These are phyloP conservation scores for Neocucurbitaria cava DNA, from an alignment of 2,329 filamentous ascomycete genomes.

Conservation along the genomic window DNA sequence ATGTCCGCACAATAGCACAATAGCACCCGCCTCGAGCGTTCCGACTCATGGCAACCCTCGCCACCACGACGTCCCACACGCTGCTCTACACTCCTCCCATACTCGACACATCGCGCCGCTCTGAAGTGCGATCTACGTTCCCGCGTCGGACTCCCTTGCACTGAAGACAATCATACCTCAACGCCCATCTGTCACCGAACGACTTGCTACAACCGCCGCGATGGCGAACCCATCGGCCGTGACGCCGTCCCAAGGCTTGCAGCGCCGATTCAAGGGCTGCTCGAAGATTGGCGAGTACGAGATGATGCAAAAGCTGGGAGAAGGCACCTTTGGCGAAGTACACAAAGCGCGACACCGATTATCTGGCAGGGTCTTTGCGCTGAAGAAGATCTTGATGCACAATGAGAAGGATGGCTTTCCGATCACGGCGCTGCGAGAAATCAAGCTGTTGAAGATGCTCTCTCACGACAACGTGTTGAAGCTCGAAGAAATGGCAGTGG, in stretches of 20 bases:
- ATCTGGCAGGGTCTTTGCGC: slow-evolving; percentile 77
- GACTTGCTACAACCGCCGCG: slow-evolving; percentile 1
- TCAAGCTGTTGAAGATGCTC: slow-evolving; percentile 96
- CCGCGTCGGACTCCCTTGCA: slow-evolving; percentile 26
- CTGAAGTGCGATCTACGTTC: slow-evolving; percentile 7
- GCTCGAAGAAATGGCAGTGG: slow-evolving; percentile 95
- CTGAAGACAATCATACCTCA: neutral
- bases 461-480: slow-evolving; percentile 86
- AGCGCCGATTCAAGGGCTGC: slow-evolving; percentile 78
- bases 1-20: slow-evolving; percentile 26
- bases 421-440: slow-evolving; percentile 96
- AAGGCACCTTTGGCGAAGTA: slow-evolving; percentile 96
- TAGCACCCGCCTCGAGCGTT: slow-evolving; percentile 17
- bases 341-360: slow-evolving; percentile 83
- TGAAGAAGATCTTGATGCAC: slow-evolving; percentile 99
- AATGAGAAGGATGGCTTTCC: slow-evolving; percentile 99
- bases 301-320: slow-evolving; percentile 82
- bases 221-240: slow-evolving; percentile 30
- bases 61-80: slow-evolving; percentile 15
- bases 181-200: neutral
- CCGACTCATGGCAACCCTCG: slow-evolving; percentile 31
- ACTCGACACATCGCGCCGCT: slow-evolving; percentile 18
- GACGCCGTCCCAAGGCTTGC: slow-evolving; percentile 57
- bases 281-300: slow-evolving; percentile 83
- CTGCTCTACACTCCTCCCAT: slow-evolving; percentile 10